Base-by-base conservation (phyloP, 202 grass and related monocot genomes). In the Setaria viridis region DNA sequence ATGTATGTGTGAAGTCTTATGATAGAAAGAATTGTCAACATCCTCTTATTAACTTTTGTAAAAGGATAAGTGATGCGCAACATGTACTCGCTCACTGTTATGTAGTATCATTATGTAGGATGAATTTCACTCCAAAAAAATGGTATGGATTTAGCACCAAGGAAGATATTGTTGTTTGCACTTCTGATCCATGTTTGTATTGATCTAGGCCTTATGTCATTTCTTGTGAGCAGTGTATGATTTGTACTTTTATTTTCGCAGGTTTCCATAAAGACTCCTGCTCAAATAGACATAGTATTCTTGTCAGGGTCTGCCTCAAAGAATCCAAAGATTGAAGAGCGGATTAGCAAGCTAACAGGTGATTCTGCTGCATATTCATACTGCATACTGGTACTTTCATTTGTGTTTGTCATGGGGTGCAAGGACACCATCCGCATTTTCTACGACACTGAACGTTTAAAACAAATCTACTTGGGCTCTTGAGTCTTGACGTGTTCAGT, bases 241-340 rank as follows among this genome's bases (percentile, higher is more conserved):
- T 70, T 77, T 73, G 78, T 58, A 3, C 49, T 32, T 67, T 16
- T 62, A 21, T 83, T 82, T 79, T 57, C 20, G 10, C 83, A 99
- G 97, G 87, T 94, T 87, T 93, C 93, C 25, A 70, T 85, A 41
- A 89, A 85, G 68, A 69, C 85, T 75, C 77, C 91, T 86, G 76
- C 92, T 50, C 88, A 93, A 96, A 69, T 96, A 72, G 97, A 99
- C 86, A 80, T 99, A 64, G 90, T 84, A 35, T 96, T 99, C 70
- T 74, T 99, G 67, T 99, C 93, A 91, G 93, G 92, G 57, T 74
- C 83, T 56, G 29, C 80, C 66, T 85, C 84, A 62, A 73, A 76
- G 67, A 85, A 46, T 80, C 78, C 88, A 83, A 91, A 63, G 76
- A 83, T 76, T 53, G 76, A 86, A 85, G 90, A 94, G 80, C 82